These are phyloP conservation scores for Panaeolus papilionaceus DNA, from an alignment of 768 basidiomycete genomes.

Conservation along the genomic window DNA sequence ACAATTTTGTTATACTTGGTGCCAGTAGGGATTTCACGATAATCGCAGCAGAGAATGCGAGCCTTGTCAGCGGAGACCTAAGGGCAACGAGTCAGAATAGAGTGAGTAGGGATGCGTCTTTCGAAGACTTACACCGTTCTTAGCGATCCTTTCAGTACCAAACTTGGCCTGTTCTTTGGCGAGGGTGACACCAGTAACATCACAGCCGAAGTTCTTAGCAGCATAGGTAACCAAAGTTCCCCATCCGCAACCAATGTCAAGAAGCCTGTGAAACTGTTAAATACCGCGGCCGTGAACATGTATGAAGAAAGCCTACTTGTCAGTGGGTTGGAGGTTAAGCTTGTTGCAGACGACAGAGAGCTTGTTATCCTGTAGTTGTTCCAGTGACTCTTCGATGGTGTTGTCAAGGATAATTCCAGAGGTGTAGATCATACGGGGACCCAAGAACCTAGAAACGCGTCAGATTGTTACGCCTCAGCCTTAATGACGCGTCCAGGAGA, in stretches of 20 bases:
- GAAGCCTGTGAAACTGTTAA: slow-evolving; percentile 47
- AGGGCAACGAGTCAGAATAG: background rate
- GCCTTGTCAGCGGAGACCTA: slow-evolving; percentile 70
- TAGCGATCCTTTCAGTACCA: slow-evolving; percentile 84
- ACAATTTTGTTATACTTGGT: slow-evolving; percentile 93
- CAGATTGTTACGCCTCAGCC: background rate
- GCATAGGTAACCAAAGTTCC: slow-evolving; percentile 95
- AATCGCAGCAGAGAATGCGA: slow-evolving; percentile 92
- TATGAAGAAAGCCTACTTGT: slow-evolving; percentile 49
- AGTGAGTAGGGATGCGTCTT: background rate
- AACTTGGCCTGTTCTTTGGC: slow-evolving; percentile 91
- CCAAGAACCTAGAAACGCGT: slow-evolving; percentile 75
- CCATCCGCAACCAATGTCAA: slow-evolving; percentile 95
- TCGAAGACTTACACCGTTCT: slow-evolving; percentile 64
- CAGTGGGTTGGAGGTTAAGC: slow-evolving; percentile 85
- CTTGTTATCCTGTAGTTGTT: slow-evolving; percentile 98
- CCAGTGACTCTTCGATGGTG: slow-evolving; percentile 79
- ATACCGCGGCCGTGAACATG: slow-evolving; percentile 33
- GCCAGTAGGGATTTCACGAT: slow-evolving; percentile 85
- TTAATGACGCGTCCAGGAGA: slow-evolving; percentile 6
- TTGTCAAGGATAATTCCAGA: slow-evolving; percentile 85
- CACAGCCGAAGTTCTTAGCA: slow-evolving; percentile 96
- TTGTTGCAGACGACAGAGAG: slow-evolving; percentile 95
- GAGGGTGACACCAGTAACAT: slow-evolving; percentile 95
- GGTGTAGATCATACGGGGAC: slow-evolving; percentile 97